These are phyloP conservation scores for Brasilioporus rufonigricans DNA, from an alignment of 768 basidiomycete genomes.

Conservation along the genomic window DNA sequence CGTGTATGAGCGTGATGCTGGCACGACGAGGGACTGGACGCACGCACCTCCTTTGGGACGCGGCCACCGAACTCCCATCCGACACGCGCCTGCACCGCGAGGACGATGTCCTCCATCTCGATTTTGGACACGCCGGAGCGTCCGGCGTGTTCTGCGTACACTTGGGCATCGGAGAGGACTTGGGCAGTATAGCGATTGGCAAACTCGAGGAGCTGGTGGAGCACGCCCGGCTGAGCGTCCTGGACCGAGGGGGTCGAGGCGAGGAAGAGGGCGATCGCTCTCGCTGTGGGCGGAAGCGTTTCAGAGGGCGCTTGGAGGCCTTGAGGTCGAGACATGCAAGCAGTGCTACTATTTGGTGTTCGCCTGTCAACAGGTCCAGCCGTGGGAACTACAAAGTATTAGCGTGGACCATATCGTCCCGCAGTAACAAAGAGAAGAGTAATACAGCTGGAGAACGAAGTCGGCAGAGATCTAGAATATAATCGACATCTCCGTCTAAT, in stretches of 20 bases:
- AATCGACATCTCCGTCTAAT: conserved; percentile 14
- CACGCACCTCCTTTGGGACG: conserved; percentile 80
- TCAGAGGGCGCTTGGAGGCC: conserved; percentile 41
- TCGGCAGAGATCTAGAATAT: conserved; percentile 29
- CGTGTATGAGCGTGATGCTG: not conserved
- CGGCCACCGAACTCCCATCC: conserved; percentile 92
- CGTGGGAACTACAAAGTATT: conserved; percentile 10
- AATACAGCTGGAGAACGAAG: conserved; percentile 21
- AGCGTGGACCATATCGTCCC: conserved; percentile 5
- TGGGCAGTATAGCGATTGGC: conserved; percentile 82
- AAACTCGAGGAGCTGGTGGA: conserved; percentile 86
- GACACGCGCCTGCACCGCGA: conserved; percentile 85
- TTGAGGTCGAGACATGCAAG: conserved; percentile 43
- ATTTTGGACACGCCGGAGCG: conserved; percentile 60
- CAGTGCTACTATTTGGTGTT: too few relatives aligned
- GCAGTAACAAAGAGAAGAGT: not conserved
- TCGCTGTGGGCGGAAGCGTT: conserved; percentile 79
- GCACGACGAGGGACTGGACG: too few relatives aligned
- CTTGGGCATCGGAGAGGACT: conserved; percentile 79
- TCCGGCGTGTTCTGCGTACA: conserved; percentile 86
- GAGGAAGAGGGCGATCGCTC: conserved; percentile 78
- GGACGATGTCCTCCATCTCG: conserved; percentile 77
- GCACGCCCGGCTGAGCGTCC: conserved; percentile 81
- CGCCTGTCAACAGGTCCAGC: not conserved
- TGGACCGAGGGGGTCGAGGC: conserved; percentile 83